phyloP scores from a whole-genome alignment of 768 basidiomycete genomes.

The Nevesoporus exiguus region DNA sequence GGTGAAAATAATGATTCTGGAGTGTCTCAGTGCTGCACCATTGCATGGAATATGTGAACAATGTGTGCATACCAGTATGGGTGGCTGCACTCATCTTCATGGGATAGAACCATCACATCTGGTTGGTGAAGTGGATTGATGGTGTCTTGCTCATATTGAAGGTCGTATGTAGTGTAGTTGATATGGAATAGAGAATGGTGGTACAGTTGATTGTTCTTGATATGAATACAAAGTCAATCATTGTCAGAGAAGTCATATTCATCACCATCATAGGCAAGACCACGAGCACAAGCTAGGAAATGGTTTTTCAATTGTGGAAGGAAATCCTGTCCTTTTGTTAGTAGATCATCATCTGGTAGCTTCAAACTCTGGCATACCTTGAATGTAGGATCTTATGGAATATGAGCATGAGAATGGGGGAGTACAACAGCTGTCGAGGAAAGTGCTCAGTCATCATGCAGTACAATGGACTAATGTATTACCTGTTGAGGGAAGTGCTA shows the following conservation, averaged over 20 bases:
- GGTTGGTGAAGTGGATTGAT: slow-evolving; percentile 34
- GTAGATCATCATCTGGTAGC: too few relatives aligned
- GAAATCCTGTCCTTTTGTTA: too few relatives aligned
- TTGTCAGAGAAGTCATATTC: slow-evolving; percentile 15
- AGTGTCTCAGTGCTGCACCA: too few relatives aligned
- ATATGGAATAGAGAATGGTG: slow-evolving; percentile 13
- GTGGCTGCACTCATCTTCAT: neutral
- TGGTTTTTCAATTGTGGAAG: slow-evolving; percentile 18
- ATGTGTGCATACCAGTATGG: neutral
- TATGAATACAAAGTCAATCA: slow-evolving; percentile 21
- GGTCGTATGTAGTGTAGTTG: slow-evolving; percentile 32
- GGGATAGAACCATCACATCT: slow-evolving; percentile 32
- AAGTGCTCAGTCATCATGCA: too few relatives aligned
- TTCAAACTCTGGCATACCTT: too few relatives aligned
- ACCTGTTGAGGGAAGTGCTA: too few relatives aligned
- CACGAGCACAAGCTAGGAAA: slow-evolving; percentile 8
- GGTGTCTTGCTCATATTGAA: slow-evolving; percentile 33
- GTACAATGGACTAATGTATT: too few relatives aligned
- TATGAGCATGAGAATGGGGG: too few relatives aligned
- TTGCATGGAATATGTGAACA: too few relatives aligned
- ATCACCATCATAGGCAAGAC: slow-evolving; percentile 14
- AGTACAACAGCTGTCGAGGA: too few relatives aligned
- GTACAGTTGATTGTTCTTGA: slow-evolving; percentile 22
- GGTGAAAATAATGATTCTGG: too few relatives aligned
- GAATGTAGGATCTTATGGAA: too few relatives aligned